A percentile compares a stretch with the other conserved stretches of the same genome.
Conservation (phyloP, 176 grass and related monocot genomes). For the Hordeum marinum region DNA sequence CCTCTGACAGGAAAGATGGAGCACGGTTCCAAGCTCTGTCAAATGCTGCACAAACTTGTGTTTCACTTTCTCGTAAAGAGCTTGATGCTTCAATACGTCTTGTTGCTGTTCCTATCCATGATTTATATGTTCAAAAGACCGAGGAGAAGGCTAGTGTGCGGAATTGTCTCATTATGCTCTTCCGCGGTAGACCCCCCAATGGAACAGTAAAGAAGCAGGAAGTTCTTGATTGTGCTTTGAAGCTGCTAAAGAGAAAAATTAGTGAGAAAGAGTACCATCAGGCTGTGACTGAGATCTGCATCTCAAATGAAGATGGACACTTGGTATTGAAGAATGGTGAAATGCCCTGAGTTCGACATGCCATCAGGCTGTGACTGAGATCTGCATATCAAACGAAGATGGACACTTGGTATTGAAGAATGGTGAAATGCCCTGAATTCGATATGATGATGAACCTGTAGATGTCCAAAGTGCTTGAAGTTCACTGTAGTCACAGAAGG, state of each 20-base stretch:
- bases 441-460: not conserved
- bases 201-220: conserved; percentile 52
- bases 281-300: conserved; percentile 40
- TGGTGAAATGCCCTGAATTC: conserved; percentile 46
- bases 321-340: conserved; percentile 52
- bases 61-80: conserved; percentile 30
- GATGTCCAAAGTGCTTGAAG: conserved; percentile 2
- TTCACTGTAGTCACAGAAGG: too few relatives aligned
- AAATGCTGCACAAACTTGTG: conserved; percentile 51
- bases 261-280: conserved; percentile 54
- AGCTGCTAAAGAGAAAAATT: conserved; percentile 27
- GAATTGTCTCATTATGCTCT: conserved; percentile 43
- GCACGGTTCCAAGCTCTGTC: conserved; percentile 36
- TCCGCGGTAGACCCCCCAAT: conserved; percentile 26
- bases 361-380: conserved; percentile 40
- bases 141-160: not conserved
- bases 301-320: conserved; percentile 34
- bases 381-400: conserved; percentile 38
- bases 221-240: conserved; percentile 20
- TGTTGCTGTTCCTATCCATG: conserved; percentile 49
- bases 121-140: conserved; percentile 46
- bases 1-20: conserved; percentile 52
- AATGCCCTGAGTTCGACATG: conserved; percentile 25
- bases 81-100: conserved; percentile 1
- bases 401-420: conserved; percentile 37